Percentiles rank a stretch among this genome's conserved stretches.
Conservation (phyloP, 2,329 filamentous ascomycete species). For the Xylariaceae sp. region DNA sequence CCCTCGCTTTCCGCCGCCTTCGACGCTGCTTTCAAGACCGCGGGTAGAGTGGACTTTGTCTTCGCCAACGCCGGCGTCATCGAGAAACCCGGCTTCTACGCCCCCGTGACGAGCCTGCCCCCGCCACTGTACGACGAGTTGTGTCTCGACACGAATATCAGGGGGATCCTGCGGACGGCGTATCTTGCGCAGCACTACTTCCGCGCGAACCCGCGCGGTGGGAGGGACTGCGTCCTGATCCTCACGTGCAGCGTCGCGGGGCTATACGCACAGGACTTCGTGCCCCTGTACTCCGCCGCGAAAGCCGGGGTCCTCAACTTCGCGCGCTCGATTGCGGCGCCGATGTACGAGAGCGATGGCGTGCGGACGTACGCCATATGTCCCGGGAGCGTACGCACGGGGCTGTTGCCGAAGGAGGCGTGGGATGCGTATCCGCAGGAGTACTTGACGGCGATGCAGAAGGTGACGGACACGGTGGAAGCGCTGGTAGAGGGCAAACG, state of each 20-base stretch:
- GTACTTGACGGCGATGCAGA: conserved; percentile 25
- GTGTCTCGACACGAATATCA: conserved; percentile 31
- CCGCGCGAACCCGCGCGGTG: conserved; percentile 18
- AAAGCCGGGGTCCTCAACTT: conserved; percentile 31
- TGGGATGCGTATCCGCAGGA: conserved; percentile 28
- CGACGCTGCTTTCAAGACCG: conserved; percentile 13
- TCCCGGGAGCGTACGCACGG: conserved; percentile 28
- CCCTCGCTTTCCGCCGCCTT: conserved; percentile 14
- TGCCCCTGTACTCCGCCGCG: conserved; percentile 28
- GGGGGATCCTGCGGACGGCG: conserved; percentile 32
- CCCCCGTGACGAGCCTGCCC: conserved; percentile 8
- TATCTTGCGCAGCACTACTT: conserved; percentile 40
- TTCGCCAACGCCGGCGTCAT: conserved; percentile 21
- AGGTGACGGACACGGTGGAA: conserved; percentile 24
- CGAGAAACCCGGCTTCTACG: conserved; percentile 20
- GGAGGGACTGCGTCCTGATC: conserved; percentile 19
- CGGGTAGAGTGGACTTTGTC: conserved; percentile 17
- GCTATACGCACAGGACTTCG: conserved; percentile 25
- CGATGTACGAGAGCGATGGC: conserved; percentile 19
- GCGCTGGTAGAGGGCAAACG: conserved; percentile 20
- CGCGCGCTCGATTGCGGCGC: conserved; percentile 26
- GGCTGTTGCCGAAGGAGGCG: conserved; percentile 22
- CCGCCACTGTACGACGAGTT: conserved; percentile 23
- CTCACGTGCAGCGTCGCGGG: conserved; percentile 28
- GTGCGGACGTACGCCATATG: conserved; percentile 30